Evolutionary conservation across 2,329 filamentous ascomycete genomes (phyloP).

Genomic region (Curvularia verruculosa): DNA sequence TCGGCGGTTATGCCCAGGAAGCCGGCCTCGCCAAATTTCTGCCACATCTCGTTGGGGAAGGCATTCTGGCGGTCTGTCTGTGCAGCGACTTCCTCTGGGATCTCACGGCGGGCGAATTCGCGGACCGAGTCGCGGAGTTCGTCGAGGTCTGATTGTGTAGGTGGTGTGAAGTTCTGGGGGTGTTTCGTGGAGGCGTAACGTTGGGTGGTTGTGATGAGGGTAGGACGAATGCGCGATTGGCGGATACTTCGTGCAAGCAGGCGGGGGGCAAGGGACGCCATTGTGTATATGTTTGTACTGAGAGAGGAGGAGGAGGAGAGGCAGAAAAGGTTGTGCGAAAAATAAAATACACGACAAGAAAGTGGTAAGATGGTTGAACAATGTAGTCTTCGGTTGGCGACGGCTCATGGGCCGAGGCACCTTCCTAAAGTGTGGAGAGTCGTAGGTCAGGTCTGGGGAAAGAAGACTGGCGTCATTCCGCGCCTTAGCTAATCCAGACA

Average conservation of each 20-base stretch:
- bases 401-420: slow-evolving; percentile 37
- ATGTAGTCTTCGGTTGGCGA: slow-evolving; percentile 23
- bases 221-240: slow-evolving; percentile 33
- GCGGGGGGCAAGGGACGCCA: slow-evolving; percentile 42
- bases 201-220: slow-evolving; percentile 22
- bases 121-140: slow-evolving; percentile 85
- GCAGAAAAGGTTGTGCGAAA: not conserved
- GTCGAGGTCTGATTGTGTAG: slow-evolving; percentile 73
- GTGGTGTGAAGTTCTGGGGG: slow-evolving; percentile 69
- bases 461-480: slow-evolving; percentile 21
- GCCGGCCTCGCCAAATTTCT: slow-evolving; percentile 87
- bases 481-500: not conserved
- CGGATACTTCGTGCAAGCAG: slow-evolving; percentile 50
- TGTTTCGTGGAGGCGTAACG: slow-evolving; percentile 70
- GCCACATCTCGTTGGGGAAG: slow-evolving; percentile 92
- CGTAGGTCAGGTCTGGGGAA: slow-evolving; percentile 32
- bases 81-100: slow-evolving; percentile 80
- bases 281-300: slow-evolving; percentile 22
- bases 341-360: not conserved
- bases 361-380: slow-evolving; percentile 14
- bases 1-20: slow-evolving; percentile 93
- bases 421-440: slow-evolving; percentile 24
- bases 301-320: not conserved
- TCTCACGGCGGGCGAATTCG: slow-evolving; percentile 86
- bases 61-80: slow-evolving; percentile 84